These are phyloP conservation scores for Annulohypoxylon truncatum DNA, from an alignment of 2,329 filamentous ascomycete species.

Conservation along the genomic window DNA sequence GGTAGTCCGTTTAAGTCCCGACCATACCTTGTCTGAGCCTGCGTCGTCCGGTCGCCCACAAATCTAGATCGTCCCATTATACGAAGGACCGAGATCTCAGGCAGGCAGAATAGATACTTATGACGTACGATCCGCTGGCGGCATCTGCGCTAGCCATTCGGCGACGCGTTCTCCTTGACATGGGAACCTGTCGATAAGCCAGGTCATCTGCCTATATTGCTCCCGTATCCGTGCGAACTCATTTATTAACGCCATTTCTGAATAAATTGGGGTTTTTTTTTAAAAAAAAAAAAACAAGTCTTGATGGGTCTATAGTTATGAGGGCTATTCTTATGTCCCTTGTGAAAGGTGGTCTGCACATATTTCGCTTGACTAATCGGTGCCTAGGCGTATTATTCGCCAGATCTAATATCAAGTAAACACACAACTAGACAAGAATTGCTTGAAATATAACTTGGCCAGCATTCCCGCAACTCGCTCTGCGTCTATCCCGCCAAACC, in stretches of 20 bases:
- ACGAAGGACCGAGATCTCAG: conserved; percentile 22
- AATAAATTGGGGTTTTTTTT: no score
- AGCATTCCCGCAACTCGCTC: neutral
- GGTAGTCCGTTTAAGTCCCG: conserved; percentile 30
- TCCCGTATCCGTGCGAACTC: neutral
- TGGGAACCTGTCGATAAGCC: conserved; percentile 43
- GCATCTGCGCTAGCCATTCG: conserved; percentile 32
- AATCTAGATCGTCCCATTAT: conserved; percentile 26
- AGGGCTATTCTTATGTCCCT: no score
- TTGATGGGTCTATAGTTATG: no score
- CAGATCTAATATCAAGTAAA: neutral
- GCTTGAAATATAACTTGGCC: no score
- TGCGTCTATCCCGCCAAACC: neutral
- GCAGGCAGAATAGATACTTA: conserved; percentile 27
- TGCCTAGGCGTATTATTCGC: no score
- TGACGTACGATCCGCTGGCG: conserved; percentile 15
- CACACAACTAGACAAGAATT: neutral
- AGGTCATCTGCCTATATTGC: conserved; percentile 25
- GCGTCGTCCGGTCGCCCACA: conserved; percentile 39
- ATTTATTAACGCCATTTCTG: neutral
- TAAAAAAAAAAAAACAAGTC: no score
- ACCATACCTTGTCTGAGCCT: conserved; percentile 2
- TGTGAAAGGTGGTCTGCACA: no score
- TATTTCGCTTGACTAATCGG: no score
- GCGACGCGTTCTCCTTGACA: conserved; percentile 30